A percentile compares a stretch with the other conserved stretches of the same genome.
Conservation (phyloP, 371 early-diverging fungal species). For the Rhizomucor miehei region DNA sequence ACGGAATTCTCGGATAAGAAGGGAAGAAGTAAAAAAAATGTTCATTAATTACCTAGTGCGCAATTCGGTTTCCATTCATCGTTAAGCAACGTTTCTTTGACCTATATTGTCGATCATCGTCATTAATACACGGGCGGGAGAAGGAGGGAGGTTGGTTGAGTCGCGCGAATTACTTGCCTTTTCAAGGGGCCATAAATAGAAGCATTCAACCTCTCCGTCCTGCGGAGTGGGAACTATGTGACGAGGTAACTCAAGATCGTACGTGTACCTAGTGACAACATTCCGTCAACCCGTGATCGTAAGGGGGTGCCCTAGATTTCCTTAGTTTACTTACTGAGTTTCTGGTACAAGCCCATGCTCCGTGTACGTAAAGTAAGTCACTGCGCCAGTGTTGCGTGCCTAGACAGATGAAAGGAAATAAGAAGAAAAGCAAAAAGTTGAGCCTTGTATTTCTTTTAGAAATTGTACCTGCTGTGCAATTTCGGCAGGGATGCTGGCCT, state of each 20-base stretch:
- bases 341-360: slow-evolving; percentile 65
- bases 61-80: slow-evolving; percentile 90
- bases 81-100: slow-evolving; percentile 48
- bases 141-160: too few species aligned
- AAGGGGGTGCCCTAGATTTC: background rate
- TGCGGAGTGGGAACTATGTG: slow-evolving; percentile 67
- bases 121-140: too few species aligned
- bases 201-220: slow-evolving; percentile 91
- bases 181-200: slow-evolving; percentile 71
- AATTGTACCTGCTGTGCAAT: slow-evolving; percentile 32
- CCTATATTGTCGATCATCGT: slow-evolving; percentile 16
- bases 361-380: slow-evolving; percentile 68
- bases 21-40: too few species aligned
- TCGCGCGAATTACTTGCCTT: slow-evolving; percentile 43
- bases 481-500: slow-evolving; percentile 70
- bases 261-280: slow-evolving; percentile 57
- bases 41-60: slow-evolving; percentile 26
- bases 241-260: slow-evolving; percentile 74
- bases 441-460: slow-evolving; percentile 1
- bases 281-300: background rate
- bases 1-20: background rate
- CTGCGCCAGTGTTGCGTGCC: slow-evolving; percentile 57
- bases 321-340: slow-evolving; percentile 53
- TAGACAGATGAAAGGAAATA: slow-evolving; percentile 9
- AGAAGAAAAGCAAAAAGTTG: too few species aligned